Conservation (phyloP, 352 stramenopile genomes). For the Pythium angustatum region DNA sequence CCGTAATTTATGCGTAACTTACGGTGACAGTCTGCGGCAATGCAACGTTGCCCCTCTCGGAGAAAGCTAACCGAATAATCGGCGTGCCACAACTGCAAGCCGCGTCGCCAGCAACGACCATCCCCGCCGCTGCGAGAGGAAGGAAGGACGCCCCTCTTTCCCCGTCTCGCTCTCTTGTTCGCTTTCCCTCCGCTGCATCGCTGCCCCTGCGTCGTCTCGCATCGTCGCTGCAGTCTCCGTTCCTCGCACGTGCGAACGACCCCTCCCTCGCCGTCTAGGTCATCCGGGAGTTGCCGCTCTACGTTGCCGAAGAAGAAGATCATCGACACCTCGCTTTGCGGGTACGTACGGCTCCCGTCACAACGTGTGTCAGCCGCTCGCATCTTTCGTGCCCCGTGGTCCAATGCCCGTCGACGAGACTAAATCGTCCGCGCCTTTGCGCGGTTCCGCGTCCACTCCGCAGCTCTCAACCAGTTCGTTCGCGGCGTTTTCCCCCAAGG, state of each 20-base stretch:
- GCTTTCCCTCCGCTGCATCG: background rate
- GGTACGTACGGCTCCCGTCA: constrained; percentile 10
- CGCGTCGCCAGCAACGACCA: background rate
- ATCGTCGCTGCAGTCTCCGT: constrained; percentile 1
- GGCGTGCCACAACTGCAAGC: constrained; percentile 28
- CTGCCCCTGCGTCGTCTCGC: background rate
- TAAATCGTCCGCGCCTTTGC: constrained; percentile 23
- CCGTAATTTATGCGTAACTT: constrained; percentile 34
- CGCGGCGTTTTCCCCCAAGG: constrained; percentile 26
- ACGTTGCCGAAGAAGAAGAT: too few species aligned
- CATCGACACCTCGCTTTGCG: too few species aligned
- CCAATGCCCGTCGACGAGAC: constrained; percentile 27
- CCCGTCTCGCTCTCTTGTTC: background rate
- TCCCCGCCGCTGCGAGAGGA: background rate
- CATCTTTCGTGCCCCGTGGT: background rate
- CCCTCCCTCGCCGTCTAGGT: background rate
- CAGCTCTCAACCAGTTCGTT: constrained; percentile 21
- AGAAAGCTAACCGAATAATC: constrained; percentile 29
- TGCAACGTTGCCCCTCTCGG: constrained; percentile 7
- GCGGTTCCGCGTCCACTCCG: constrained; percentile 25
- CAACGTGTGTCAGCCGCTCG: too few species aligned
- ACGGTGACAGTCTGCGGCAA: constrained; percentile 13
- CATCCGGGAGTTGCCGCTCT: too few species aligned
- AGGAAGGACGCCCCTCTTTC: background rate
- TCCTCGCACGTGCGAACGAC: constrained; percentile 1